Conservation (phyloP, 257 asterid genomes). For the Capsicum chinense region DNA sequence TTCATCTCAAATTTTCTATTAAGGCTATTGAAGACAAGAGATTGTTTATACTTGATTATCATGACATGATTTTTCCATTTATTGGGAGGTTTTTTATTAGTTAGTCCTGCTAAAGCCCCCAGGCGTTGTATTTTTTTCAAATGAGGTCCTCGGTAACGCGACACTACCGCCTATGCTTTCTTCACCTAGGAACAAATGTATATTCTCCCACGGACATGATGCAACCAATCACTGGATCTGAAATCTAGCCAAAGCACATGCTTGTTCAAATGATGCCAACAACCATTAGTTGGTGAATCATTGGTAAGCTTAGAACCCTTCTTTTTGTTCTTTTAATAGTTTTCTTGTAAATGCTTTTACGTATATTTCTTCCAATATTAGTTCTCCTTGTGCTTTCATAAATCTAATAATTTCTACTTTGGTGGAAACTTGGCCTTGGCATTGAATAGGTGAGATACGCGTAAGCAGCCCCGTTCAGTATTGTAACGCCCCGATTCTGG, state of each 20-base stretch:
- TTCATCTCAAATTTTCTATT: not conserved
- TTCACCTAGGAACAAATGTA: constrained; percentile 58
- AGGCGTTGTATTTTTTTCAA: too few relatives aligned
- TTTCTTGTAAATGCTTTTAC: not conserved
- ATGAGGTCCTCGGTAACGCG: too few relatives aligned
- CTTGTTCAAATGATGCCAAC: constrained; percentile 88
- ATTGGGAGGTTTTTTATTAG: constrained; percentile 37
- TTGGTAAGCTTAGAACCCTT: constrained; percentile 54
- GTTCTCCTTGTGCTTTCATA: not conserved
- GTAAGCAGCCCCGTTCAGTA: too few relatives aligned
- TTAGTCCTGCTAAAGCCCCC: too few relatives aligned
- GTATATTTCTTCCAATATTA: not conserved
- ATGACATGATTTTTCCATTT: constrained; percentile 77
- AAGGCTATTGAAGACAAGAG: constrained; percentile 74
- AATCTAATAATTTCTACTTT: not conserved
- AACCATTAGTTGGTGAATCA: constrained; percentile 88
- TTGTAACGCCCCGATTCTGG: too few relatives aligned
- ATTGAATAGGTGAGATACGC: not conserved
- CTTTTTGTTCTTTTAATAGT: not conserved
- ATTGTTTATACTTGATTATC: constrained; percentile 77
- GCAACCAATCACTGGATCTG: constrained; percentile 79
- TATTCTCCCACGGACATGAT: constrained; percentile 67
- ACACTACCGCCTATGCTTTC: constrained; percentile 70
- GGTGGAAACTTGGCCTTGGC: not conserved
- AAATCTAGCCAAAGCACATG: constrained; percentile 93